These are phyloP conservation scores for Porphyrellus sp. DNA, from an alignment of 1,284 basidiomycete species.

Conservation along the genomic window DNA sequence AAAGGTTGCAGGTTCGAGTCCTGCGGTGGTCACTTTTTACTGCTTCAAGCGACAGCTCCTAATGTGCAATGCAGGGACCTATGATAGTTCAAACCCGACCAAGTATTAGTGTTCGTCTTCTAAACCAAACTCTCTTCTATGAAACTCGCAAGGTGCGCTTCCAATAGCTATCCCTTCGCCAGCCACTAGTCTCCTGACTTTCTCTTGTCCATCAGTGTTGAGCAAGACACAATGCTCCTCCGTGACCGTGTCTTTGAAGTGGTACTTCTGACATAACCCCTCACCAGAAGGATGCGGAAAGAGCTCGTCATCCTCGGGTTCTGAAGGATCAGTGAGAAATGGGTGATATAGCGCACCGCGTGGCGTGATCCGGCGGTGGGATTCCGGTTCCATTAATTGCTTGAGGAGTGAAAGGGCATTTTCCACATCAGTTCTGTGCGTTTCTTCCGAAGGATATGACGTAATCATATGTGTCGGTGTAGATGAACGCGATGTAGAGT, in stretches of 20 bases:
- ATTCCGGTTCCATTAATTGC: constrained; percentile 69
- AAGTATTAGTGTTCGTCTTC: constrained; percentile 10
- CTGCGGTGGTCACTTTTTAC: constrained; percentile 58
- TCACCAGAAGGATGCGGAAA: constrained; percentile 65
- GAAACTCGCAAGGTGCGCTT: constrained; percentile 65
- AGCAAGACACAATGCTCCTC: constrained; percentile 53
- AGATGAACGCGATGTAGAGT: constrained; percentile 26
- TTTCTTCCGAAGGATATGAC: constrained; percentile 32
- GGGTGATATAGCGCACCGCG: constrained; percentile 72
- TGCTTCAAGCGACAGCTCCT: neutral
- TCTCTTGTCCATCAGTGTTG: constrained; percentile 29
- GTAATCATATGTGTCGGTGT: constrained; percentile 33
- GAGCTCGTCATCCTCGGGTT: constrained; percentile 58
- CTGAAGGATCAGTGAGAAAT: constrained; percentile 55
- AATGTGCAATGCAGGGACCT: neutral
- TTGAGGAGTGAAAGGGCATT: constrained; percentile 73
- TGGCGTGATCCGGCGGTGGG: constrained; percentile 74
- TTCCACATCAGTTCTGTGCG: constrained; percentile 58
- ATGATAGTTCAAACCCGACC: neutral
- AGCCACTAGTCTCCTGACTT: constrained; percentile 45
- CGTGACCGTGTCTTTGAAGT: constrained; percentile 55
- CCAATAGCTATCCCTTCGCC: constrained; percentile 74
- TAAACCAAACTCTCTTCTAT: constrained; percentile 33
- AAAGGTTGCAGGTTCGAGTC: constrained; percentile 89
- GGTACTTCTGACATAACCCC: constrained; percentile 59